Conservation (phyloP, 1,284 basidiomycete genomes). For the Ceratobasidium sp. region DNA sequence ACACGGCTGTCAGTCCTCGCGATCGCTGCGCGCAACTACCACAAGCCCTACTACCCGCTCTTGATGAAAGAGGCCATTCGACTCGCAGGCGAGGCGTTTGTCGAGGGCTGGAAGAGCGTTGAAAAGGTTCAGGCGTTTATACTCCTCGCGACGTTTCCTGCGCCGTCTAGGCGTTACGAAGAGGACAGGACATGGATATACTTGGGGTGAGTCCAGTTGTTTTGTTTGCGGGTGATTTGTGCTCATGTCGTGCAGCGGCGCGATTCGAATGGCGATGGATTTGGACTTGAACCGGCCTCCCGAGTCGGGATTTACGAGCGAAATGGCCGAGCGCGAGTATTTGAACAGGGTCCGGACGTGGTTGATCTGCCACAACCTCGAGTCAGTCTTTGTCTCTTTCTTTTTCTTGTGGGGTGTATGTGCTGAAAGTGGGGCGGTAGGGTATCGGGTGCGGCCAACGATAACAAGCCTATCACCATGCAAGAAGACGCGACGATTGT, state of each 20-base stretch:
- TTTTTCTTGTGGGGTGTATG: neutral
- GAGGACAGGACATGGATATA: slow-evolving; percentile 32
- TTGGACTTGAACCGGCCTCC: slow-evolving; percentile 21
- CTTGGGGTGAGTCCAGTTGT: slow-evolving; percentile 8
- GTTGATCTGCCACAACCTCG: slow-evolving; percentile 42
- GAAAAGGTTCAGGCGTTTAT: slow-evolving; percentile 42
- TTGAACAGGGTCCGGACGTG: slow-evolving; percentile 31
- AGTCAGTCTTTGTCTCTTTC: slow-evolving; percentile 9
- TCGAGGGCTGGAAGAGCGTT: slow-evolving; percentile 34
- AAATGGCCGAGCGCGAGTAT: slow-evolving; percentile 32
- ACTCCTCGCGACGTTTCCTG: slow-evolving; percentile 32
- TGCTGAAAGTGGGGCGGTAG: neutral
- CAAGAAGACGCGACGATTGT: slow-evolving; percentile 29
- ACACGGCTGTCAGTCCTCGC: slow-evolving; percentile 10
- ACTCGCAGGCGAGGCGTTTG: slow-evolving; percentile 14
- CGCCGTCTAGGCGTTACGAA: slow-evolving; percentile 24
- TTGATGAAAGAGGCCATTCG: slow-evolving; percentile 33
- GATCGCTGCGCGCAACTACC: slow-evolving; percentile 33
- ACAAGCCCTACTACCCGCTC: slow-evolving; percentile 17
- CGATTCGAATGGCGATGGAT: slow-evolving; percentile 33
- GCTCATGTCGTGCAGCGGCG: neutral
- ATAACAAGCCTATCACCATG: slow-evolving; percentile 17
- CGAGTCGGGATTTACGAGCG: slow-evolving; percentile 19
- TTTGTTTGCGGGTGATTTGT: neutral
- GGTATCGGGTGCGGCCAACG: slow-evolving; percentile 24